Base-by-base conservation (phyloP, 306 rosid species). In the Cercis canadensis region DNA sequence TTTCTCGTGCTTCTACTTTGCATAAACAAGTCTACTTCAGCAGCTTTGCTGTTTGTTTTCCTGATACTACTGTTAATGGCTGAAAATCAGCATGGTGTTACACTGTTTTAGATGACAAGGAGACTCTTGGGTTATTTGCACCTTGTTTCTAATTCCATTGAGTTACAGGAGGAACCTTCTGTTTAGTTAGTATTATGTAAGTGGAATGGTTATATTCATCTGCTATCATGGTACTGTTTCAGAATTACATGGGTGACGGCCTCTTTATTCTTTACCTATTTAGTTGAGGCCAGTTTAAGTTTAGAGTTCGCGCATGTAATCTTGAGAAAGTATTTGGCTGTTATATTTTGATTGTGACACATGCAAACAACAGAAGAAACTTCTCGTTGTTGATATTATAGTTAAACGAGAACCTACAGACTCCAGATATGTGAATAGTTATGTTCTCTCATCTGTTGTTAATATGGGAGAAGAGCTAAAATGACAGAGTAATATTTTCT, bases 21-120 rank as follows among this genome's bases (percentile, higher is more conserved):
- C 57, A 57, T 24, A 21, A 41, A 45, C 57, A 6, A 53, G 31
- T 37, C 29, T 37, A 37, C n/a, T 24, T 54, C 13, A 18, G 63
- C 59, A 36, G 65, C 2, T 49, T 60, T 31, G 47, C 44, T 69
- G 13, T 57, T 57, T 68, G 47, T 31, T 54, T 73, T 43, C 8
- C 12, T 34, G 9, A 1, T 62, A 14, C 40, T 21, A 21, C 19
- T 67, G 40, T 46, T 31, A 7, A 7, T 43, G 43, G 43, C 46
- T 7, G 43, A 57, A 49, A 64, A 57, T 49, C 67, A 45, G 47
- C 31, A 13, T 10, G n/a, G 62, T 44, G 32, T 44, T 65, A 51
- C 54, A 2, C 12, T 71, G 68, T 69, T 34, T 21, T 51, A 36
- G 62, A 21, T 62, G 62, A 73, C 44, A 73, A 12, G 67, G 46